Base-by-base conservation (phyloP, 805 yeast species). In the Saccharomycopsis vini region DNA sequence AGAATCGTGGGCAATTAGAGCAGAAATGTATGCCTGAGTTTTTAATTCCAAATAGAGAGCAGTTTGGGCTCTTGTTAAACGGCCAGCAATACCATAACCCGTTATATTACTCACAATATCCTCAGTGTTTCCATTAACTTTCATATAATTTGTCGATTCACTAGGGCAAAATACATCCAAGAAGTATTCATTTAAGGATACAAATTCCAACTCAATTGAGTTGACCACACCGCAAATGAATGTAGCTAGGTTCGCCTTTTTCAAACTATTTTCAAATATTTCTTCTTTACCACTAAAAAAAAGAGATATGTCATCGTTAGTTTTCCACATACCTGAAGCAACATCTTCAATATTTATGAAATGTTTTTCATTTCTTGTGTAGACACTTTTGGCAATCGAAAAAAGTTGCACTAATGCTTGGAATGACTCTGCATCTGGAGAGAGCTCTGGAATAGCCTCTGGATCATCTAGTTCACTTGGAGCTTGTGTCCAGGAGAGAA, bases 21-120 rank as follows among this genome's bases (percentile, higher is more conserved):
- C 95, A 1, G 96, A 81, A 18, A 92, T 88, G 57, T 78, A 92
- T 0, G 96, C 95, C 61, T 92, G 98, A 0, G 98, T 92, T 59
- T 92, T 92, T 58, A 92, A 70, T 53, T 92, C 97, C 32, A 92
- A 67, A 53, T 72, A 87, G 40, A 92, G 62, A 10, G 75, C 77
- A 0, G 92, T 88, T 53, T 86, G 96, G 7, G 83, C 75, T 58
- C 88, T 88, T 46, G 87, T 64, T 34, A 92, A 65, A 53, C 79
- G 75, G 3, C 87, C 69, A 21, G 57, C 49, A 19, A 48, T 44
- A 13, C 45, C 72, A 12, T 65, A 66, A 6, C 44, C 46, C 37
- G 63, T 71, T 6, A 69, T 69, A 24, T 62, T 61, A n/a, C 58
- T 51, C 4, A 44, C 30, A 19, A 42, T 32, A 10, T 15, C 33